Conservation (phyloP, 2,329 filamentous ascomycete species). For the Xylariales sp. region DNA sequence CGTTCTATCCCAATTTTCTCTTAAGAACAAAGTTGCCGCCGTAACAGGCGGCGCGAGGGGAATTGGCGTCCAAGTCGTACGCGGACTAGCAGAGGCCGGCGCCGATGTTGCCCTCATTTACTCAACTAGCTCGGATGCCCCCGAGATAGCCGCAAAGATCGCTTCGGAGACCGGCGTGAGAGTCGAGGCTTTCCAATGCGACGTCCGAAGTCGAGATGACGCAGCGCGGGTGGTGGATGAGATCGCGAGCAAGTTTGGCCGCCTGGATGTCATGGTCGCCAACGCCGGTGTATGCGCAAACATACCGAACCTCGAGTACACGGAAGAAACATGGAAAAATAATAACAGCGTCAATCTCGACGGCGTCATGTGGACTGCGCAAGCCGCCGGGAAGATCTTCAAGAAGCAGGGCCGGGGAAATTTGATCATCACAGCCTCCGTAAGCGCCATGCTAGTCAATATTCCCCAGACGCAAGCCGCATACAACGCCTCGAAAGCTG, state of each 20-base stretch:
- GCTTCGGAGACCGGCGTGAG: conserved; percentile 28
- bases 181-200: conserved; percentile 42
- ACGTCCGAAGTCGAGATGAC: conserved; percentile 50
- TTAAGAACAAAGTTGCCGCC: conserved; percentile 47
- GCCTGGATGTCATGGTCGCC: conserved; percentile 55
- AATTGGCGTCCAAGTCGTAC: conserved; percentile 49
- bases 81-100: conserved; percentile 47
- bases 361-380: conserved; percentile 58
- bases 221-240: conserved; percentile 50
- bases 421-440: conserved; percentile 31
- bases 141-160: conserved; percentile 40
- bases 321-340: conserved; percentile 53
- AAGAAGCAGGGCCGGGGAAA: conserved; percentile 49
- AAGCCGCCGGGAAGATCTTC: conserved; percentile 55
- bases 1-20: conserved; percentile 49
- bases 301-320: conserved; percentile 54
- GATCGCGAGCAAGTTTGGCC: conserved; percentile 52
- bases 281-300: conserved; percentile 56
- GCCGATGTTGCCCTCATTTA: conserved; percentile 51
- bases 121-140: conserved; percentile 46
- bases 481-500: conserved; percentile 39
- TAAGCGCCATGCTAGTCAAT: conserved; percentile 32
- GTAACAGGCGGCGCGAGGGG: conserved; percentile 48
- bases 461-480: conserved; percentile 33
- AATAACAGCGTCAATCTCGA: conserved; percentile 56